Base-by-base conservation (phyloP, 148 eudicot species). In the Fagopyrum tataricum region DNA sequence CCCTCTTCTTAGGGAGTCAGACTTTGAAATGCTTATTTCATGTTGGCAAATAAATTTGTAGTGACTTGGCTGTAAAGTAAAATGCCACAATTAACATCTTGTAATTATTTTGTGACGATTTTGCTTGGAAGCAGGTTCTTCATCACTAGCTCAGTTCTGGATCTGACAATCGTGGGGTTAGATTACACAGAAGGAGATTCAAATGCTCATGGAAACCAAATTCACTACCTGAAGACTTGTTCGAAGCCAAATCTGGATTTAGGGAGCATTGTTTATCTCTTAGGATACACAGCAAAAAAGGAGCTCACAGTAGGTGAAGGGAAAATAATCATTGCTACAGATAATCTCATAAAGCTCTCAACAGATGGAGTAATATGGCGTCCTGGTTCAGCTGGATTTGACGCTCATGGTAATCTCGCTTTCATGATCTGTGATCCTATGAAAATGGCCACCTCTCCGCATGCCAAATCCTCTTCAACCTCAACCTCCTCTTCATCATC, bases 381-480 rank as follows among this genome's bases (percentile, higher is more conserved):
- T 78, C 94, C 92, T 15, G 99, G 99, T 31, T 91, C 99, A 18
- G 99, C 94, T 46, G 97, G 99, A 61, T 95, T 95, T 72, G 99
- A 95, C 76, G 75, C 77, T 10, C 93, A 91, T 51, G 99, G 99
- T 18, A 91, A 95, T 81, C 96, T 95, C 18, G 90, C 99, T 21
- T 95, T 95, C 73, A 87, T 95, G 92, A 85, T 95, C 52, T 95
- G 99, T 59, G 99, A 95, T 83, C 99, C 99, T 7, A 95, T 95
- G 99, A 95, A 95, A 79, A 85, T 95, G 71, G 90, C 99, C 70
- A 88, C 94, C 15, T 90, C 97, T 52, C 97, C 93, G 43, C 84
- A 84, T 62, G 72, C 85, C 20, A 91, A 84, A 80, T 89, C 96
- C 47, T 74, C 88, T 66, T 86, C 99, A 46, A 84, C 88, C 44